These are phyloP conservation scores for Plasmodium inui DNA, from an alignment of 169 alveolate genomes.

Conservation along the genomic window DNA sequence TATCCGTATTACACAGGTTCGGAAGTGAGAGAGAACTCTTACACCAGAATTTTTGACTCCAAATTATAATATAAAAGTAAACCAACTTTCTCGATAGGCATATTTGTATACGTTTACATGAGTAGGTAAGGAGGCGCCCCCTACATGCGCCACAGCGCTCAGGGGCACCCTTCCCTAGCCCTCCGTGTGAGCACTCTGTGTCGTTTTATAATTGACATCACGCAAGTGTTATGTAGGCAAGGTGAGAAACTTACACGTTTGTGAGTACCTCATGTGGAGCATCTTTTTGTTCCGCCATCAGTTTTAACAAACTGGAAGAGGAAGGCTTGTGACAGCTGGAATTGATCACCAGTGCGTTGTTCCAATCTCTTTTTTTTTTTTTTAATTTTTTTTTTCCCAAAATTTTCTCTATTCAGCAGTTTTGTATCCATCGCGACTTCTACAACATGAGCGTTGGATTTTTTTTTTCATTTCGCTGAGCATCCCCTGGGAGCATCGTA, in stretches of 20 bases:
- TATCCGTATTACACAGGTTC: not conserved
- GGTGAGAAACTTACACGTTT: not conserved
- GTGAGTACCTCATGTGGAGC: not conserved
- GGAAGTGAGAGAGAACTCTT: not conserved
- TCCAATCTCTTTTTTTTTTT: not conserved
- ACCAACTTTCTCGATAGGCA: not conserved
- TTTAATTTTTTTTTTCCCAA: not conserved
- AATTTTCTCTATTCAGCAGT: not conserved
- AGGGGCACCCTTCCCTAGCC: not conserved
- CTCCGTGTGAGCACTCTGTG: not conserved
- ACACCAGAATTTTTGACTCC: not conserved
- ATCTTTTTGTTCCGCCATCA: not conserved
- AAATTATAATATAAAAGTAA: not conserved
- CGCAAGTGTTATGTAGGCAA: not conserved
- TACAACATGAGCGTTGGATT: not conserved
- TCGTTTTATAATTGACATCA: not conserved
- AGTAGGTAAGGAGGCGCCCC: not conserved
- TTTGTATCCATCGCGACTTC: not conserved
- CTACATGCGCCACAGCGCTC: not conserved
- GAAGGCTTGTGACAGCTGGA: not conserved
- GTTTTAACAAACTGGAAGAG: not conserved
- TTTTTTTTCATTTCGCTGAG: not conserved
- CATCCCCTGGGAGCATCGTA: not conserved
- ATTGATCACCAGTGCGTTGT: constrained; percentile 1
- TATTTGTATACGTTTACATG: not conserved